Conservation (phyloP, 805 yeast genomes). For the Metschnikowia continentalis region DNA sequence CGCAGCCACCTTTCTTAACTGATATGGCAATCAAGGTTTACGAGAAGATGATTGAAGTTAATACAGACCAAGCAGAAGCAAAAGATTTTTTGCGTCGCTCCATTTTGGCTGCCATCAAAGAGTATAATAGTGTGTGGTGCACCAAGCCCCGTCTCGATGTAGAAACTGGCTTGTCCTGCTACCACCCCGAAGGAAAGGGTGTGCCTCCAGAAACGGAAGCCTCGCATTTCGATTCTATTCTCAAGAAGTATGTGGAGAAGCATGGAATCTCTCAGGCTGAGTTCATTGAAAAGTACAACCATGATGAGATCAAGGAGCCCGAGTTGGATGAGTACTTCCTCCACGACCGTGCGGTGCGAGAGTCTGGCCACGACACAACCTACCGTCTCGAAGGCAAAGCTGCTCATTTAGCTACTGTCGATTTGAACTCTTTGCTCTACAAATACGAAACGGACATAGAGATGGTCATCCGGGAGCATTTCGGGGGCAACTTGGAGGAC, state of each 20-base stretch:
- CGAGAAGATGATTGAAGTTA: constrained; percentile 48
- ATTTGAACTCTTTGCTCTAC: constrained; percentile 77
- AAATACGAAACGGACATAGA: constrained; percentile 90
- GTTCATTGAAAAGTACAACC: constrained; percentile 59
- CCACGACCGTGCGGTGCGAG: constrained; percentile 93
- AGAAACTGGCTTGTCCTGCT: constrained; percentile 76
- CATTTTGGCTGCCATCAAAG: constrained; percentile 75
- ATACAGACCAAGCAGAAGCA: constrained; percentile 26
- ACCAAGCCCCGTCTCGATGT: constrained; percentile 67
- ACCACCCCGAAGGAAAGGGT: constrained; percentile 88
- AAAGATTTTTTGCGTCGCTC: constrained; percentile 60
- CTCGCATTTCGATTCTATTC: constrained; percentile 73
- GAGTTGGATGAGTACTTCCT: constrained; percentile 81
- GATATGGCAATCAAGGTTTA: constrained; percentile 80
- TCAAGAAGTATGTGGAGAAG: constrained; percentile 65
- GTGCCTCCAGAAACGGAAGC: constrained; percentile 96
- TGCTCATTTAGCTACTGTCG: constrained; percentile 87
- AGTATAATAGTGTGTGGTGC: constrained; percentile 80
- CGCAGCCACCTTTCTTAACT: constrained; percentile 95
- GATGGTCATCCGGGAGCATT: constrained; percentile 50
- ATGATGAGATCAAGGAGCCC: constrained; percentile 64
- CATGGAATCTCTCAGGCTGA: constrained; percentile 57
- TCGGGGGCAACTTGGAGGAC: constrained; percentile 43
- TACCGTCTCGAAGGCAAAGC: constrained; percentile 87
- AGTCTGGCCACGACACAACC: constrained; percentile 93